Percentiles rank a stretch among this genome's conserved stretches.
These are phyloP conservation scores for Hibiscus syriacus DNA, from an alignment of 345 rosid genomes.

Conservation along the genomic window DNA sequence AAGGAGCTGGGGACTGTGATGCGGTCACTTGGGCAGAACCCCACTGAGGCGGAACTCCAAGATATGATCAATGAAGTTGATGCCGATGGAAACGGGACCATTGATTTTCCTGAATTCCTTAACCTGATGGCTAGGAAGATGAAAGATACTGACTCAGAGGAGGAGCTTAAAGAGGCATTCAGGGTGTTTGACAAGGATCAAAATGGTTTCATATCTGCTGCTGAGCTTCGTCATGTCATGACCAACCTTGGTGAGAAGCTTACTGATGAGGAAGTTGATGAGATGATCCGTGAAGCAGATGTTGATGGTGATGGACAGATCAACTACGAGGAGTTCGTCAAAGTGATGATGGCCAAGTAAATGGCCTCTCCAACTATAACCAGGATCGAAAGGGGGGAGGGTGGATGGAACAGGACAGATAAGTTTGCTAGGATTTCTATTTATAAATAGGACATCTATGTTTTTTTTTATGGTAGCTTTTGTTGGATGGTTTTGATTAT, in stretches of 20 bases:
- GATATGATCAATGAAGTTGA: conserved; percentile 19
- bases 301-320: not conserved
- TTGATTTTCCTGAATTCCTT: conserved; percentile 12
- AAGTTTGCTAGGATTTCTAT: not conserved
- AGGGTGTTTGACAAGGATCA: conserved; percentile 62
- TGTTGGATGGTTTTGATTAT: not conserved
- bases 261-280: not conserved
- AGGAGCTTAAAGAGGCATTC: conserved; percentile 56
- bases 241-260: not conserved
- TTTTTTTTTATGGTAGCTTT: not conserved
- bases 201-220: conserved; percentile 56
- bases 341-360: not conserved
- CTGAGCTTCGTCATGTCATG: conserved; percentile 31
- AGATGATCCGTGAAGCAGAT: not conserved
- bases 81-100: conserved; percentile 16
- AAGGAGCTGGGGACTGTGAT: conserved; percentile 19
- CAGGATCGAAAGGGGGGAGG: not conserved
- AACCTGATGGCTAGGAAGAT: conserved; percentile 32
- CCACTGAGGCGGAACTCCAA: conserved; percentile 17
- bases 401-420: not conserved
- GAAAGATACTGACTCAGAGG: conserved; percentile 33
- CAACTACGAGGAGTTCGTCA: not conserved
- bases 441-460: not conserved
- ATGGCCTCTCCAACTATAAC: not conserved
- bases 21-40: conserved; percentile 19